Base-by-base conservation (phyloP, 306 rosid species). In the Cucurbita pepo region DNA sequence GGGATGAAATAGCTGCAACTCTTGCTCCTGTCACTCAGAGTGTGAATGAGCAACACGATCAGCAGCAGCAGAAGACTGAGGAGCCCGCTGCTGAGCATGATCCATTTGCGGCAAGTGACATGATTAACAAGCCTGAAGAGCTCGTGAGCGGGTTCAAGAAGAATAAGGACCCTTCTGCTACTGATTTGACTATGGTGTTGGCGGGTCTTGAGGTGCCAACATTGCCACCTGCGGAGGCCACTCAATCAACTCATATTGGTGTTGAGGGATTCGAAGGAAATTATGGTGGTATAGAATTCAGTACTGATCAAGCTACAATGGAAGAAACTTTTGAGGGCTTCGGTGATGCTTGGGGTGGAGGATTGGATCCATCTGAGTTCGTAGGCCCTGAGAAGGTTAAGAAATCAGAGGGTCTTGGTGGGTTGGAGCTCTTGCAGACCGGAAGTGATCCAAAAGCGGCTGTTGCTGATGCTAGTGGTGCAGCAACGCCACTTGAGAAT, bases 181-280 rank as follows among this genome's bases (percentile, higher is more conserved):
- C 80, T n/a, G 99, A 94, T 84, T 86, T 94, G 79, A 82, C 95
- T 0, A 1, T 69, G 50, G 99, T 96, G 0, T 85, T 94, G 83
- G 86, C 92, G 41, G 92, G 96, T 56, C 95, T 94, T 52, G 99
- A 94, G 75, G 96, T 91, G 10, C 86, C 97, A 0, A 83, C 96
- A 13, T 77, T 94, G 86, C 96, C 95, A 0, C 95, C 96, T 0
- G 94, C 97, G 0, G 99, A 91, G 83, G 99, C 97, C 4, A 91
- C 97, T 1, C 99, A 91, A 69, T 89, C 96, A 1, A 91, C 97
- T 1, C 94, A 86, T 21, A 91, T 94, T 36, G 92, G 86, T 8
- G 96, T 94, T 1, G 99, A 94, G 77, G 99, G 97, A 70, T 94
- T 94, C 80, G 97, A 94, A 88, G 99, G 99, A 69, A 78, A 89